Conservation (phyloP, 1,284 basidiomycete species). For the Cryptococcus sp. region DNA sequence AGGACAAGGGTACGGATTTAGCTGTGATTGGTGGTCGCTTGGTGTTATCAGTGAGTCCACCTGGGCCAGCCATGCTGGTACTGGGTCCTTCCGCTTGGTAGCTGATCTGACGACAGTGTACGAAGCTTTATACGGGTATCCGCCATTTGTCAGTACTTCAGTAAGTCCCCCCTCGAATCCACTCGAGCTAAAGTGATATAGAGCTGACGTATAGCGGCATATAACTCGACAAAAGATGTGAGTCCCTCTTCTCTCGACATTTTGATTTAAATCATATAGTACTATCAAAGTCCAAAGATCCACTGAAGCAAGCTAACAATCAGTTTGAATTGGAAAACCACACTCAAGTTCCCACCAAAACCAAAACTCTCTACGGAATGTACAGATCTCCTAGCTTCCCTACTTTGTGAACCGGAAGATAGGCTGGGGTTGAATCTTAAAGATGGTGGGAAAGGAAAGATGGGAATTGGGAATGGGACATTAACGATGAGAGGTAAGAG, state of each 20-base stretch:
- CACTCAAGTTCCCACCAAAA: constrained; percentile 77
- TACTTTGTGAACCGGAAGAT: constrained; percentile 92
- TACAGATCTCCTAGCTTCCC: constrained; percentile 74
- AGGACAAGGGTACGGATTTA: constrained; percentile 77
- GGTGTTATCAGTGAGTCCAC: constrained; percentile 71
- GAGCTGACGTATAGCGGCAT: constrained; percentile 59
- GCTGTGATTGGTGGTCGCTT: constrained; percentile 97
- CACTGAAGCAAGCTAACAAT: constrained; percentile 8
- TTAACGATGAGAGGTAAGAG: constrained; percentile 18
- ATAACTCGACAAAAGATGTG: constrained; percentile 81
- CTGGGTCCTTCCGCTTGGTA: neutral
- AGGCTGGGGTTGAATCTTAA: constrained; percentile 70
- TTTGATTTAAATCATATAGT: neutral
- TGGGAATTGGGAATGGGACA: neutral
- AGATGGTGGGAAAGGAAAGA: constrained; percentile 9
- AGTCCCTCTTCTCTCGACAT: constrained; percentile 4
- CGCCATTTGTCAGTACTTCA: constrained; percentile 87
- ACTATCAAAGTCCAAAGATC: neutral
- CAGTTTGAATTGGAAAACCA: constrained; percentile 78
- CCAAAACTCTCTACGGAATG: constrained; percentile 81
- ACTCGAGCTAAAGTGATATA: neutral
- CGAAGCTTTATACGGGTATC: constrained; percentile 85
- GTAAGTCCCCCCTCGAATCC: constrained; percentile 50
- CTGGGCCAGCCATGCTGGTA: neutral
- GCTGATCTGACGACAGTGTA: constrained; percentile 24